These are phyloP conservation scores for Pholiota adiposa DNA, from an alignment of 1,284 basidiomycete species.

Conservation along the genomic window DNA sequence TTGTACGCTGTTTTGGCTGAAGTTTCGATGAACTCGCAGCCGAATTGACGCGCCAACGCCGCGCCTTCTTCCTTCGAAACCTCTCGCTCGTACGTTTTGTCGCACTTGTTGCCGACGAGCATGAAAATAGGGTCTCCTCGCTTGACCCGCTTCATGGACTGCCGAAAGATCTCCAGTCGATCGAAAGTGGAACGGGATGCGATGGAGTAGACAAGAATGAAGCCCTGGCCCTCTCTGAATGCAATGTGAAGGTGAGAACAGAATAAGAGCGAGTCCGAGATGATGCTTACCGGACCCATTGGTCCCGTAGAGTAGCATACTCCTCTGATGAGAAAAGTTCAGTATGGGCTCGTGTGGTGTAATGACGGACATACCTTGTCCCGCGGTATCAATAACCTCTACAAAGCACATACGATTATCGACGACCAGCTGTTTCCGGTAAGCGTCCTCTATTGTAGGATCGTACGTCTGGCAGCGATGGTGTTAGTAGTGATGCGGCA, in stretches of 20 bases:
- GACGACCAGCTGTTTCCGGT: conserved; percentile 90
- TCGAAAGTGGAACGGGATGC: conserved; percentile 94
- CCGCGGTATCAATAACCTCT: conserved; percentile 93
- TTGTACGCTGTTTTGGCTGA: conserved; percentile 95
- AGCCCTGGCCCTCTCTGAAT: conserved; percentile 94
- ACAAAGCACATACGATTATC: conserved; percentile 92
- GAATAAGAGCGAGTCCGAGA: conserved; percentile 8
- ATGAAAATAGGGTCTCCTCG: conserved; percentile 86
- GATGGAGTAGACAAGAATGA: conserved; percentile 98
- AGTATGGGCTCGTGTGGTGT: conserved; percentile 17
- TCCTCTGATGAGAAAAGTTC: conserved; percentile 66
- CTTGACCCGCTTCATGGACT: conserved; percentile 94
- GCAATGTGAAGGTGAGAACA: conserved; percentile 9
- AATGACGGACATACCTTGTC: conserved; percentile 72
- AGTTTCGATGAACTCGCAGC: conserved; percentile 96
- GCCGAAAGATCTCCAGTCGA: conserved; percentile 92
- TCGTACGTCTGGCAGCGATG: conserved; percentile 69
- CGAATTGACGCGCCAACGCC: conserved; percentile 83
- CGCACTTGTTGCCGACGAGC: conserved; percentile 92
- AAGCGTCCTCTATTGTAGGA: conserved; percentile 95
- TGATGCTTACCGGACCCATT: conserved; percentile 90
- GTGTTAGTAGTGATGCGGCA: conserved; percentile 18
- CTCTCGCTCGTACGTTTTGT: conserved; percentile 85
- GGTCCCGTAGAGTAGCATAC: conserved; percentile 96
- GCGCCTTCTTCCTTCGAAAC: conserved; percentile 90